Percentiles rank a stretch among this genome's conserved stretches.
phyloP scores from a whole-genome alignment of 2,329 filamentous ascomycete genomes.

The Trematosphaeria pertusa region DNA sequence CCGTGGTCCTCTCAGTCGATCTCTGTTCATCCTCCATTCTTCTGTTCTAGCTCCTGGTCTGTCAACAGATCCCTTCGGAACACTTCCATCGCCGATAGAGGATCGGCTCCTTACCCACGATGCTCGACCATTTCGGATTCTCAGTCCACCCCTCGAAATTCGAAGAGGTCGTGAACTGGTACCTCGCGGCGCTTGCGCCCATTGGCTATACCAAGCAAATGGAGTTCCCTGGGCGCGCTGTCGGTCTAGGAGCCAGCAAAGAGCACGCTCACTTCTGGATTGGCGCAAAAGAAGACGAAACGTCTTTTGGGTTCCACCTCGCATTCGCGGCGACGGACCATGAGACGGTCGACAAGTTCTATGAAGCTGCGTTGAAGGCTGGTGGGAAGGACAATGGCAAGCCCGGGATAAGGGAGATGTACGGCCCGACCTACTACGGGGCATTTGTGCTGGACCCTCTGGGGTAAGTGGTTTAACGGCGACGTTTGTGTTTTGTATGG shows the following conservation, averaged over 20 bases:
- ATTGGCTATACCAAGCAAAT: constrained; percentile 22
- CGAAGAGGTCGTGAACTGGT: constrained; percentile 16
- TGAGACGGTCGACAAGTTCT: constrained; percentile 16
- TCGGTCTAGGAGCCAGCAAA: constrained; percentile 10
- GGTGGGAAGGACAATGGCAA: constrained; percentile 24
- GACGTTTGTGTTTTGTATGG: constrained; percentile 2
- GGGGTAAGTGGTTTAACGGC: background rate
- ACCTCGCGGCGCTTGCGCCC: constrained; percentile 15
- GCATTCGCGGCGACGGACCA: constrained; percentile 14
- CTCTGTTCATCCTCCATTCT: background rate
- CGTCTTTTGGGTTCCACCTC: background rate
- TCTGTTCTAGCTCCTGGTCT: background rate
- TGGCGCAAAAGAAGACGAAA: constrained; percentile 2
- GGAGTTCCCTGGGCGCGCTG: constrained; percentile 13
- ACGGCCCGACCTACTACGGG: constrained; percentile 22
- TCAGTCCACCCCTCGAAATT: constrained; percentile 13
- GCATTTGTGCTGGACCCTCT: constrained; percentile 25
- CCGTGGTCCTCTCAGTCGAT: background rate
- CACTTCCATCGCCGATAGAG: too few species aligned
- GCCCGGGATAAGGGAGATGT: constrained; percentile 20
- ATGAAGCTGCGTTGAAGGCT: constrained; percentile 14
- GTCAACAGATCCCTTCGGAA: too few species aligned
- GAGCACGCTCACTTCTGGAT: constrained; percentile 17
- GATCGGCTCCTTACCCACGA: background rate
- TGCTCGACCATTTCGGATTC: constrained; percentile 21